phyloP scores from a whole-genome alignment of 352 stramenopile genomes.

The Globisporangium echinulatum region DNA sequence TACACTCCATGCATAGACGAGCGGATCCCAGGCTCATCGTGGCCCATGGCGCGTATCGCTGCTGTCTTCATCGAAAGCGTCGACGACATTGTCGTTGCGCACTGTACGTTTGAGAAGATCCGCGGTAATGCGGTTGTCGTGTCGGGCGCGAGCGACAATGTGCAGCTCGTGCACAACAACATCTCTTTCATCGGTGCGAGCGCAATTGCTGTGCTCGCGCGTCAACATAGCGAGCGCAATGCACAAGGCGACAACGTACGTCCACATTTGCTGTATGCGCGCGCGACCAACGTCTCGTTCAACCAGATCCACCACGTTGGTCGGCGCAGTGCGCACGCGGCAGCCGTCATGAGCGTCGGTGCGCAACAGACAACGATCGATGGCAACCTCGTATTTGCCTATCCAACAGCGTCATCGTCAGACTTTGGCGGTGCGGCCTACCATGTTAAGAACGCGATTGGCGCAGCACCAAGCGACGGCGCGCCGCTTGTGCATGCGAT shows the following conservation, averaged over 20 bases:
- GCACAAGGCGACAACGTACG: constrained; percentile 30
- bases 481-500: constrained; percentile 28
- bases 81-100: constrained; percentile 33
- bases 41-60: constrained; percentile 52
- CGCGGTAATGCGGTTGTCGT: constrained; percentile 66
- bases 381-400: constrained; percentile 52
- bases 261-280: constrained; percentile 32
- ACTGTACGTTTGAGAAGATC: constrained; percentile 66
- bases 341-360: constrained; percentile 45
- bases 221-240: constrained; percentile 25
- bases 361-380: constrained; percentile 39
- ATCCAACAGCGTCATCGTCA: constrained; percentile 11
- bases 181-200: constrained; percentile 51
- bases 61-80: constrained; percentile 65
- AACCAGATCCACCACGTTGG: constrained; percentile 75
- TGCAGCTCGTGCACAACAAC: constrained; percentile 66
- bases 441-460: constrained; percentile 37
- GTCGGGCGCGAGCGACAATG: constrained; percentile 40
- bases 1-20: constrained; percentile 22
- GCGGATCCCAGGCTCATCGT: constrained; percentile 27
- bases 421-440: constrained; percentile 17
- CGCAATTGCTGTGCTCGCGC: constrained; percentile 41
- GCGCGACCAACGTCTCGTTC: constrained; percentile 45
- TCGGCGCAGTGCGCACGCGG: constrained; percentile 37
- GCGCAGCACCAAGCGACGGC: constrained; percentile 20